Base-by-base conservation (phyloP, 1,284 basidiomycete species). In the Erythrobasidium hasegawianum region DNA sequence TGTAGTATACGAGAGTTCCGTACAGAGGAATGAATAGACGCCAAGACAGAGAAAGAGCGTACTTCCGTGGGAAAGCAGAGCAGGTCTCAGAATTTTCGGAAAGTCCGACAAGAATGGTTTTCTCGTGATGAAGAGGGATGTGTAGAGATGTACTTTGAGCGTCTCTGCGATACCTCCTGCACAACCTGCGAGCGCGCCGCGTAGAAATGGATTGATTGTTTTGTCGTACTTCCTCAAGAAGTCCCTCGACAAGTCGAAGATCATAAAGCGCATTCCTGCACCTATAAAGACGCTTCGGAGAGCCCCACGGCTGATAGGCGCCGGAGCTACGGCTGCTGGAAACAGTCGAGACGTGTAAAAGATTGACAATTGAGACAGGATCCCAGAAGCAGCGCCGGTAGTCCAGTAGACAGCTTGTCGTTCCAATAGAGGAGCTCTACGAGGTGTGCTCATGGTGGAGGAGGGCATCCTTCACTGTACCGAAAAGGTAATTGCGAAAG, bases 321-420 rank as follows among this genome's bases (percentile, higher is more conserved):
- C 26, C 16, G 50, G 16, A 24, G 50, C 18, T 18, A 53, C 18
- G 50, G 26, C 20, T 16, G 50, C 18, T 4, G 50, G 26, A 16
- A 53, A 16, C 7, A 22, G 18, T 9, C 8, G 3, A 5, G 50
- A 22, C 5, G 50, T 26, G 5, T 8, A 27, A 20, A 7, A 53
- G 20, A 53, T 11, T 4, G 33, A 53, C 20, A 16, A 8, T 4
- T 8, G 5, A 5, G 50, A 53, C 8, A 29, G 7, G 18, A 24
- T 8, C 4, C 26, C 50, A 53, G 20, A 18, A 9, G 26, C 50
- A 4, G 50, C 50, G 20, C 50, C 50, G 18, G 50, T 53, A 16
- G 20, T 24, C 50, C 50, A 53, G 26, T 53, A 53, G 20, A 53
- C 50, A 53, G 50, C 50, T 53, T 53, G 20, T 22, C 50, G 50